phyloP scores from a whole-genome alignment of 768 basidiomycete species.

The Lactarius evosmus region DNA sequence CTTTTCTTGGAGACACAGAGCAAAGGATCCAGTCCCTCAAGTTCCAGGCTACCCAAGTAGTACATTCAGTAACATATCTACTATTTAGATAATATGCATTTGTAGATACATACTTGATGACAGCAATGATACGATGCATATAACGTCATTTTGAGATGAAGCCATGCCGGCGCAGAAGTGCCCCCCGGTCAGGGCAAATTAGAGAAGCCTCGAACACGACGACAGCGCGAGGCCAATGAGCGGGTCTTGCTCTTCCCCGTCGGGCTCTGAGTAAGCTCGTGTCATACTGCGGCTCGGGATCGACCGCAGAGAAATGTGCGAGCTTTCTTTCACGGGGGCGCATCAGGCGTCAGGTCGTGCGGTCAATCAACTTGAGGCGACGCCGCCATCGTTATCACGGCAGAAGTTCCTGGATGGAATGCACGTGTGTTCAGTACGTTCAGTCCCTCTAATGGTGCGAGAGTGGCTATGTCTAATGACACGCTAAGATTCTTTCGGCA shows the following conservation, averaged over 20 bases:
- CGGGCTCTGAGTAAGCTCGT: too few relatives aligned
- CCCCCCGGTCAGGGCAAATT: conserved; percentile 45
- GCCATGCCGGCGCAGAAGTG: conserved; percentile 50
- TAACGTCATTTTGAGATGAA: conserved; percentile 37
- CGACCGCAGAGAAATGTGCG: conserved; percentile 45
- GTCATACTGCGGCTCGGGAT: conserved; percentile 1
- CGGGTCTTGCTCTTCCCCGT: conserved; percentile 71
- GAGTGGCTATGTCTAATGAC: background rate
- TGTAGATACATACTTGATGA: conserved; percentile 22
- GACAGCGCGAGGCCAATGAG: conserved; percentile 17
- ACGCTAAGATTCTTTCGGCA: background rate
- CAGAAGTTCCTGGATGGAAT: background rate
- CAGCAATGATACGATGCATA: conserved; percentile 20
- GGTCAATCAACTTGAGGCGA: too few relatives aligned
- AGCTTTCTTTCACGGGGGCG: conserved; percentile 68
- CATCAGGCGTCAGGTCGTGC: conserved; percentile 41
- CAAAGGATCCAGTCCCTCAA: background rate
- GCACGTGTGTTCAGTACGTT: background rate
- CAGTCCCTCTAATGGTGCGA: background rate
- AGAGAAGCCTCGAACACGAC: conserved; percentile 18
- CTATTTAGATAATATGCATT: conserved; percentile 26
- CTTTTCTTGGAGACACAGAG: conserved; percentile 4
- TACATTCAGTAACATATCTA: conserved; percentile 26
- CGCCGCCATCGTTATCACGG: too few relatives aligned
- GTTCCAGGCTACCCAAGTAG: background rate